Conservation (phyloP, 106 monocot species). For the Hemerocallis citrina region DNA sequence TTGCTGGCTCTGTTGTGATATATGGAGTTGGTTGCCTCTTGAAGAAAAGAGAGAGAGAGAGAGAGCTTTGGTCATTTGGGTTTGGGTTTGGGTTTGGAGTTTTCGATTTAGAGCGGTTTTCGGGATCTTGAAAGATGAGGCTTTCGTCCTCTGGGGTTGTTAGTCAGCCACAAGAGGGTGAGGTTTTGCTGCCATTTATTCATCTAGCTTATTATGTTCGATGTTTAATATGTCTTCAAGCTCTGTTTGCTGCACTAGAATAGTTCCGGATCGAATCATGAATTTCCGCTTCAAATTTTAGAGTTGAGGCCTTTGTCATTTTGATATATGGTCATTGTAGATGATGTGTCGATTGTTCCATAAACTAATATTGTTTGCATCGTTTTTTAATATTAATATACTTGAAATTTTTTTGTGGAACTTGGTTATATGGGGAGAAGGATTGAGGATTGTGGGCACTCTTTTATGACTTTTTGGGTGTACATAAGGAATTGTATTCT, state of each 20-base stretch:
- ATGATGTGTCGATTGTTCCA: not conserved
- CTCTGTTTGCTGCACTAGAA: too few relatives aligned
- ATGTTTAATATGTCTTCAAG: not conserved
- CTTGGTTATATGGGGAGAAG: too few relatives aligned
- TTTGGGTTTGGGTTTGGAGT: not conserved
- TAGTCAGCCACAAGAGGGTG: slow-evolving; percentile 8
- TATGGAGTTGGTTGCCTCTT: not conserved
- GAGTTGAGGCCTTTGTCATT: not conserved
- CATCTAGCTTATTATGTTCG: too few relatives aligned
- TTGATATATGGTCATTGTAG: not conserved
- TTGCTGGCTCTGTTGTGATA: not conserved
- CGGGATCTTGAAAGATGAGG: slow-evolving; percentile 1
- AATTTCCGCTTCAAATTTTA: not conserved
- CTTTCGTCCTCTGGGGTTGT: slow-evolving; percentile 1
- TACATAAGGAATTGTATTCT: not conserved
- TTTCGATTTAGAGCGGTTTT: not conserved
- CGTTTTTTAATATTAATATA: too few relatives aligned
- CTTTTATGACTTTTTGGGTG: too few relatives aligned
- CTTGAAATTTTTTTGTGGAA: too few relatives aligned
- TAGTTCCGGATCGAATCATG: too few relatives aligned
- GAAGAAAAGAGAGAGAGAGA: too few relatives aligned
- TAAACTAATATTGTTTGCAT: not conserved
- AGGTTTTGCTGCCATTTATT: not conserved
- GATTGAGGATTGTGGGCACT: not conserved
- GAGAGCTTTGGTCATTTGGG: not conserved